phyloP scores from a whole-genome alignment of 805 yeast genomes.

The Myxozyma nipponensis region DNA sequence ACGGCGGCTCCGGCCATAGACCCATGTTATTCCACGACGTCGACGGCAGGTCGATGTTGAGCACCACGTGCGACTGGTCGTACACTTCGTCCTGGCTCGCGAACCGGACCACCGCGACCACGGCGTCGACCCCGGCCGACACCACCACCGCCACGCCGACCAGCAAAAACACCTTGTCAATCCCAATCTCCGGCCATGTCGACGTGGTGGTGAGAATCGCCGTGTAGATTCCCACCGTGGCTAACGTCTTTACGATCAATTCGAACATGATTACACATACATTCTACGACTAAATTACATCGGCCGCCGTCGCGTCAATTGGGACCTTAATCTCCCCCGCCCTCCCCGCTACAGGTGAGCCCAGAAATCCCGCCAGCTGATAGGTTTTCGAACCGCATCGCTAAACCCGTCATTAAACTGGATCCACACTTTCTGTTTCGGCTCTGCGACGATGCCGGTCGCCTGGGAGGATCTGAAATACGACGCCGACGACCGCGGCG shows the following conservation, averaged over 20 bases:
- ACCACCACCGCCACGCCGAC: slow-evolving; percentile 9
- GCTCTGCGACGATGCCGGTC: background rate
- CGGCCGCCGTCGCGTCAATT: no score
- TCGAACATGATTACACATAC: no score
- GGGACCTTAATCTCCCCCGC: no score
- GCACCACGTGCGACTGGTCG: slow-evolving; percentile 20
- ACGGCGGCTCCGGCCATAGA: slow-evolving; percentile 9
- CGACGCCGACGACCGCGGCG: background rate
- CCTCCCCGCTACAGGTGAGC: slow-evolving; percentile 16
- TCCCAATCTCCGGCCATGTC: background rate
- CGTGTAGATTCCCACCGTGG: background rate
- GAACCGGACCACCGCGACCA: background rate
- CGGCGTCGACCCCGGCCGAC: background rate
- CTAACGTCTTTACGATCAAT: no score
- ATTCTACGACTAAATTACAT: no score
- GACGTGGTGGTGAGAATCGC: background rate
- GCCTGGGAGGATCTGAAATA: slow-evolving; percentile 1
- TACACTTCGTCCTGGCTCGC: slow-evolving; percentile 9
- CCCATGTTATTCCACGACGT: slow-evolving; percentile 28
- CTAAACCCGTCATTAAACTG: slow-evolving; percentile 86
- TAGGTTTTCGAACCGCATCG: slow-evolving; percentile 76
- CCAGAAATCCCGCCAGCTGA: slow-evolving; percentile 70
- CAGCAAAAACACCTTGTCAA: slow-evolving; percentile 16
- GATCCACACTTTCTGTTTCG: slow-evolving; percentile 55
- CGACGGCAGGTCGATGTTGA: slow-evolving; percentile 8